Percentiles rank a stretch among this genome's conserved stretches.
These are phyloP conservation scores for Alternaria hordeiaustralica DNA, from an alignment of 2,329 filamentous ascomycete species.

Conservation along the genomic window DNA sequence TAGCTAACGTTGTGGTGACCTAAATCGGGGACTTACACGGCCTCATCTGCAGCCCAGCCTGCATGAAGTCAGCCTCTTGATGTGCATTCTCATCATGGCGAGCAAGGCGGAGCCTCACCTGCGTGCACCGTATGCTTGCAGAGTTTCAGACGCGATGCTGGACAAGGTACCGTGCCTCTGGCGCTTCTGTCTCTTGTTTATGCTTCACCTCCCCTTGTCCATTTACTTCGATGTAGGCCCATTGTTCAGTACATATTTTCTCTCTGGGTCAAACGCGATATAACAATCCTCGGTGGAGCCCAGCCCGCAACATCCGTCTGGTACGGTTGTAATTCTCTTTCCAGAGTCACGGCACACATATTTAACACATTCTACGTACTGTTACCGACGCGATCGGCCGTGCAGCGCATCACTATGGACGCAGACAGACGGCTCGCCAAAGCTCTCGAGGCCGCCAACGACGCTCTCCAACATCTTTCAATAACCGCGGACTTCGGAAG, in stretches of 20 bases:
- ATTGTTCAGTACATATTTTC: background rate
- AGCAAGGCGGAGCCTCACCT: constrained; percentile 26
- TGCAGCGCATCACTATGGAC: constrained; percentile 32
- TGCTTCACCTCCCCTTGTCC: constrained; percentile 1
- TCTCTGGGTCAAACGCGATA: constrained; percentile 13
- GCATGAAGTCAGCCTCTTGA: constrained; percentile 26
- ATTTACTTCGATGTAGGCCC: background rate
- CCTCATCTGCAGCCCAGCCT: constrained; percentile 5
- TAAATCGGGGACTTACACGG: constrained; percentile 30
- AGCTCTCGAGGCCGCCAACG: constrained; percentile 41
- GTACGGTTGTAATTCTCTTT: background rate
- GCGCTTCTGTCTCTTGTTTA: constrained; percentile 12
- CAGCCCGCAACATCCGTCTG: background rate
- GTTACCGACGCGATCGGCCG: constrained; percentile 17
- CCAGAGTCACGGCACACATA: background rate
- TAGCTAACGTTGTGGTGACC: constrained; percentile 8
- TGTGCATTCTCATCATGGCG: constrained; percentile 8
- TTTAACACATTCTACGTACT: background rate
- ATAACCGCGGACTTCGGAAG: constrained; percentile 39
- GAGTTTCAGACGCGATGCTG: constrained; percentile 22
- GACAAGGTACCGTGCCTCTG: constrained; percentile 9
- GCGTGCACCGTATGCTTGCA: constrained; percentile 23
- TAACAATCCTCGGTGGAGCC: constrained; percentile 20
- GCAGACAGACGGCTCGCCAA: constrained; percentile 39
- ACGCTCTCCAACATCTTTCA: constrained; percentile 45